Base-by-base conservation (phyloP, 2,329 filamentous ascomycete species). In the Graphium sp. region DNA sequence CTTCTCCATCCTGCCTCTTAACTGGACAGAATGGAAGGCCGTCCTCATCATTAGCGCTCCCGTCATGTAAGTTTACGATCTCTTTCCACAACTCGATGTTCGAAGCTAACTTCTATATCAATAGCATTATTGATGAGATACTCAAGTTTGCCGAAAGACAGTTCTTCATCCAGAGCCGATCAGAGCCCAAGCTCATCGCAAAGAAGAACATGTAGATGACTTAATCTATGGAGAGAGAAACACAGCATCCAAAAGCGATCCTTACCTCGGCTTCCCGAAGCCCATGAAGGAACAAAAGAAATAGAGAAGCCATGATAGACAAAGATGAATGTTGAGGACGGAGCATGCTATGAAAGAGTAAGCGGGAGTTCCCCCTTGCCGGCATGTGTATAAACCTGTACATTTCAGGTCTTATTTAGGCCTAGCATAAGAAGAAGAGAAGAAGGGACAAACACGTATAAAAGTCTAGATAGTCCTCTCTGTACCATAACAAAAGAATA, bases 1-100 rank as follows among this genome's bases (percentile, higher is more conserved):
- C 34, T 98, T 98, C 59, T 81, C 80, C 21, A 95, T 98, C 38
- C 55, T 93, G 37, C 85, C 89, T 7, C 56, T 98, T 39, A 77
- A 87, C 47, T 71, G 67, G 69, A 62, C 57, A 13, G 89, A 98
- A 55, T 98, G 89, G 89, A 74, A 83, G 56, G 85, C 91, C 12
- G 89, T 98, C 26, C 46, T 94, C 37, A 53, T 63, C 18, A 89
- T 95, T 47, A 94, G 85, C 53, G 74, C 75, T 12, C 89, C 89
- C 24, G 91, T 98, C 38, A 78, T 98, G 74, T 83, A 66, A 78
- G 81, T 68, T 37, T n/a, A n/a, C n/a, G n/a, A n/a, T n/a, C n/a
- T n/a, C n/a, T n/a, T n/a, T n/a, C n/a, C n/a, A n/a, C n/a, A n/a
- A n/a, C n/a, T n/a, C n/a, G n/a, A n/a, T n/a, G n/a, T n/a, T n/a